Conservation (phyloP, 2,329 filamentous ascomycete species). For the Fusarium piperis region DNA sequence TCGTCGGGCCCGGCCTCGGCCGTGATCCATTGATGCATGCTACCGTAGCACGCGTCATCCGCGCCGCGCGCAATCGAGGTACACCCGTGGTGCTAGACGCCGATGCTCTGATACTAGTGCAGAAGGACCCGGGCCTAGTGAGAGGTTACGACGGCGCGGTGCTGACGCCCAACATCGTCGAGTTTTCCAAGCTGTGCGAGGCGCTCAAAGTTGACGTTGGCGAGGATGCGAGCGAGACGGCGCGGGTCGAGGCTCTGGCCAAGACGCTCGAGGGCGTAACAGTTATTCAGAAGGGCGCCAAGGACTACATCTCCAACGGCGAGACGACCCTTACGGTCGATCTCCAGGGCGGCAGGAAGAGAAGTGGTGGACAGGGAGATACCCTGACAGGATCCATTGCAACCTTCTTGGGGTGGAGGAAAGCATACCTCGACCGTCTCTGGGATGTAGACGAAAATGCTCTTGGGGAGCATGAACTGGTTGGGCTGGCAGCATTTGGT, state of each 20-base stretch:
- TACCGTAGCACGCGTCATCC: constrained; percentile 81
- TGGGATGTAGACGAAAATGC: constrained; percentile 70
- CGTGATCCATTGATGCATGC: constrained; percentile 91
- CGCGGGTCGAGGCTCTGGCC: constrained; percentile 72
- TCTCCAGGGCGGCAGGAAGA: constrained; percentile 82
- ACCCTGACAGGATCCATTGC: constrained; percentile 90
- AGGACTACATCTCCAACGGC: constrained; percentile 87
- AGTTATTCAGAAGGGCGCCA: constrained; percentile 86
- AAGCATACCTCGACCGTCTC: constrained; percentile 83
- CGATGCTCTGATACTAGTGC: constrained; percentile 84
- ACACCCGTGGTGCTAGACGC: constrained; percentile 92
- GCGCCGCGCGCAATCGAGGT: constrained; percentile 74
- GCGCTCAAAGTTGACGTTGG: constrained; percentile 72
- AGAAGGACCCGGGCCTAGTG: constrained; percentile 78
- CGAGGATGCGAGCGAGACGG: constrained; percentile 49
- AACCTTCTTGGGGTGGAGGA: constrained; percentile 88
- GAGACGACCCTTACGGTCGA: constrained; percentile 79
- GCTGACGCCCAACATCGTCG: constrained; percentile 93
- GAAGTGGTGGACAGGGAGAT: constrained; percentile 94
- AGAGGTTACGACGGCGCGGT: constrained; percentile 85
- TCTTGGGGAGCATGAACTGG: constrained; percentile 65
- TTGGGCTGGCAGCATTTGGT: constrained; percentile 84
- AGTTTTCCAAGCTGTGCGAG: constrained; percentile 86
- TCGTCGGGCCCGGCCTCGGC: constrained; percentile 91
- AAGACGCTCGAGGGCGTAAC: constrained; percentile 86